Conservation (phyloP, 805 yeast species). For the Candida morakotiae region DNA sequence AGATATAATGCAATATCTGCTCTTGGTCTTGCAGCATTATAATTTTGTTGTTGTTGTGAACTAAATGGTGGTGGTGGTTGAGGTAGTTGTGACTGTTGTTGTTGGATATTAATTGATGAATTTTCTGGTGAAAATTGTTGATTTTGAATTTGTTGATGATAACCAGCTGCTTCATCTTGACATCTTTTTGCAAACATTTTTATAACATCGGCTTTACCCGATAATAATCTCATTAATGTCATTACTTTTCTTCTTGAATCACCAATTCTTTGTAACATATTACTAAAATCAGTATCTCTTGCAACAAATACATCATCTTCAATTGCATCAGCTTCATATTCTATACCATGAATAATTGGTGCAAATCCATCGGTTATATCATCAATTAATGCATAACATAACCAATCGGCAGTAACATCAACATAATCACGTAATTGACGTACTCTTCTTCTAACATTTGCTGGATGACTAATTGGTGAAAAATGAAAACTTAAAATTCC, state of each 20-base stretch:
- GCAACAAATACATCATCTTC: constrained; percentile 84
- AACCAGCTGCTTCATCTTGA: constrained; percentile 55
- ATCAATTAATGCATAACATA: constrained; percentile 78
- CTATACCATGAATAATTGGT: constrained; percentile 73
- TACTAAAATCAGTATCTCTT: constrained; percentile 66
- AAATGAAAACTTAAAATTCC: constrained; percentile 61
- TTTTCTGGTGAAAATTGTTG: constrained; percentile 4
- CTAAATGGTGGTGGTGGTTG: constrained; percentile 2
- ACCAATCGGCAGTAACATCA: constrained; percentile 76
- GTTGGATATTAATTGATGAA: constrained; percentile 5
- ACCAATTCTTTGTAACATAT: constrained; percentile 79
- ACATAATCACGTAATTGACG: constrained; percentile 76
- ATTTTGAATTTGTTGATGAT: not conserved
- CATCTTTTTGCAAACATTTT: constrained; percentile 95
- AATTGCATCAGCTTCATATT: constrained; percentile 76
- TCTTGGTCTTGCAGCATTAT: constrained; percentile 53
- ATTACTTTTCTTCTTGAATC: constrained; percentile 87
- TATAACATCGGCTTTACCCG: constrained; percentile 95
- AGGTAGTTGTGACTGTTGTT: constrained; percentile 4
- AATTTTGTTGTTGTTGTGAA: constrained; percentile 10
- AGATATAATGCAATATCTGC: constrained; percentile 88
- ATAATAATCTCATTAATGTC: constrained; percentile 83
- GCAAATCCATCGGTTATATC: constrained; percentile 84
- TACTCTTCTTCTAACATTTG: constrained; percentile 77
- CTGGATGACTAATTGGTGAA: constrained; percentile 54